Evolutionary conservation across 116 monocot species (phyloP).

Genomic region (Iris pallida): DNA sequence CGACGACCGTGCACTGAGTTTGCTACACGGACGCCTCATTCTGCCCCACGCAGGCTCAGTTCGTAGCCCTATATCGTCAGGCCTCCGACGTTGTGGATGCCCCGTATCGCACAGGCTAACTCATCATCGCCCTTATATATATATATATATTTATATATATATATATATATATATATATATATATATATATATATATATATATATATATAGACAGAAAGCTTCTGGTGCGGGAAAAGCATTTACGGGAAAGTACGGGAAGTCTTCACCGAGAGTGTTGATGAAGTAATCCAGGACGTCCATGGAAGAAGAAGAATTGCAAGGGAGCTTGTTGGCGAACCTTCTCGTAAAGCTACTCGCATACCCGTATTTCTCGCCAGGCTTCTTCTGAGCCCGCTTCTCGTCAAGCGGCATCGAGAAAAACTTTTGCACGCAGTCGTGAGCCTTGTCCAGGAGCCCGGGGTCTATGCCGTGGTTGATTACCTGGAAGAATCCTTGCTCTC

Average conservation of each 20-base stretch:
- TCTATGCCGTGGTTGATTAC: constrained; percentile 21
- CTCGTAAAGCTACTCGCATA: constrained; percentile 33
- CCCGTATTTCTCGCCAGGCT: constrained; percentile 24
- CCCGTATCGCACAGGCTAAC: too few species aligned
- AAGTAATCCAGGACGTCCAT: constrained; percentile 43
- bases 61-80: too few species aligned
- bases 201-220: too few species aligned
- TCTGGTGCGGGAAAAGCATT: too few species aligned
- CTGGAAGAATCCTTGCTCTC: constrained; percentile 24
- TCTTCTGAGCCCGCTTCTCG: constrained; percentile 18
- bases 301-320: constrained; percentile 58
- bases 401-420: constrained; percentile 23
- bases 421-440: constrained; percentile 10
- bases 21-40: too few species aligned
- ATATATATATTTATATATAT: too few species aligned
- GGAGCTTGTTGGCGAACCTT: constrained; percentile 42
- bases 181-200: too few species aligned
- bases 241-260: constrained; percentile 30
- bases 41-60: too few species aligned
- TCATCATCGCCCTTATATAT: too few species aligned
- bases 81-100: too few species aligned
- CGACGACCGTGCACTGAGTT: too few species aligned
- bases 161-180: too few species aligned
- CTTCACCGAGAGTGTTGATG: constrained; percentile 28
- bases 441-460: constrained; percentile 7